Evolutionary conservation across 441 rosid species (phyloP).

Genomic region (Erodium texanum): DNA sequence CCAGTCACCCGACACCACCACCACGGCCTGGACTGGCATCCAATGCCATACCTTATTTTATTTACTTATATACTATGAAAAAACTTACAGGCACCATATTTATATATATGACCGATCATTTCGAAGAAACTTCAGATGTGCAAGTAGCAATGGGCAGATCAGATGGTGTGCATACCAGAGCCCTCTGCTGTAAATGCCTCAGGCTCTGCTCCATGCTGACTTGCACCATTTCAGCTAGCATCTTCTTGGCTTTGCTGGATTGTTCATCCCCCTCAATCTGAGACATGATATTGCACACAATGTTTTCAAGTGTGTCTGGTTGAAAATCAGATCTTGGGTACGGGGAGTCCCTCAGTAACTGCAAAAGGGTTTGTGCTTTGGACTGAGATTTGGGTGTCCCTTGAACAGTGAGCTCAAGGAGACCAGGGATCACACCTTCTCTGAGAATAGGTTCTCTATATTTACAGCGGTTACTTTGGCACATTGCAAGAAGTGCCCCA

Average conservation of each 20-base stretch:
- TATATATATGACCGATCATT: slow-evolving; percentile 18
- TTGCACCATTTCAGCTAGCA: slow-evolving; percentile 96
- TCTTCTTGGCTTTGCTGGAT: slow-evolving; percentile 79
- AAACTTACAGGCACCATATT: background rate
- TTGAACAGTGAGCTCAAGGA: slow-evolving; percentile 89
- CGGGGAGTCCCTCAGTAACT: slow-evolving; percentile 61
- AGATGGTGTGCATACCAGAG: slow-evolving; percentile 58
- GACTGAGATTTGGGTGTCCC: slow-evolving; percentile 72
- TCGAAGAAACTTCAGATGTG: slow-evolving; percentile 44
- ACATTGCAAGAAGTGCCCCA: slow-evolving; percentile 64
- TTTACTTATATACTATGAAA: background rate
- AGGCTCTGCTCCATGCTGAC: slow-evolving; percentile 97
- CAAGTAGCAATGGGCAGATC: slow-evolving; percentile 45
- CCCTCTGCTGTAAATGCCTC: slow-evolving; percentile 89
- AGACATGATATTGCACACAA: slow-evolving; percentile 79
- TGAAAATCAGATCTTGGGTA: slow-evolving; percentile 63
- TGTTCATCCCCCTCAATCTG: slow-evolving; percentile 91
- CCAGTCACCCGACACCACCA: slow-evolving; percentile 65
- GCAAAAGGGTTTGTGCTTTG: slow-evolving; percentile 67
- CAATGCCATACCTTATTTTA: slow-evolving; percentile 18
- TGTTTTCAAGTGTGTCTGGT: slow-evolving; percentile 76
- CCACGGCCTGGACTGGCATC: slow-evolving; percentile 70
- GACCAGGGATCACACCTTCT: slow-evolving; percentile 96
- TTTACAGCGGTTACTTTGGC: slow-evolving; percentile 75
- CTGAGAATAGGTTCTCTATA: slow-evolving; percentile 77